Base-by-base conservation (phyloP, 1,284 basidiomycete genomes). In the Sporisorium graminicola region DNA sequence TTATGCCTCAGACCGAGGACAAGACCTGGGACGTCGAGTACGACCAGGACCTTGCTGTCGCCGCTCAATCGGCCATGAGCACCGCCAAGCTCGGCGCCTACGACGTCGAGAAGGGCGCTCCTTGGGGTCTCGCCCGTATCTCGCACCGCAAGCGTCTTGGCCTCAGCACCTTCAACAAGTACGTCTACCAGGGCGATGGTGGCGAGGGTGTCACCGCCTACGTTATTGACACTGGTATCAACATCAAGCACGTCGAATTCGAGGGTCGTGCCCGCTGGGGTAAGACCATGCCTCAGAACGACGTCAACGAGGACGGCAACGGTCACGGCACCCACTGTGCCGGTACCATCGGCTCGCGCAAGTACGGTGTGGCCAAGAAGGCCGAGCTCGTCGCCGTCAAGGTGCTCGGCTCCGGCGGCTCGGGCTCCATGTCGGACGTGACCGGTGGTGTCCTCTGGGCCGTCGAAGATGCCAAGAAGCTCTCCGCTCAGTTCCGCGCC, bases 51-150 rank as follows among this genome's bases (percentile, higher is more conserved):
- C 92, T 92, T 16, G 89, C 90, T 76, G 90, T 92, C 16, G 57
- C 73, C 16, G 50, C 57, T 24, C 88, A 50, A 83, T 78, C 64
- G 74, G 84, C 61, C 77, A 81, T 56, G 82, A 86, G 66, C 65
- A 75, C 68, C 46, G 67, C 47, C 70, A 56, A 72, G 43, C 44
- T 68, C 49, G 77, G 80, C 58, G 71, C 51, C 55, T 79, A 76
- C 72, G 77, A 73, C 53, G 74, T 82, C 13, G 93, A 98, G 90
- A 91, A 87, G 65, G 87, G 89, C 33, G 94, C 96, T 24, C 95
- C 96, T 62, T 98, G 97, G 97, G 94, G 97, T 86, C 91, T 99
- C 44, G 95, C 96, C 52, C 93, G 97, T 66, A 91, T 99, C 85
- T 95, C 94, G 77, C 97, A 99, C 88, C 91, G 94, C 61, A 80